Evolutionary conservation across 2,329 filamentous ascomycete species (phyloP), one percentile per base, ranked within the genome.

Genomic region (Botryotinia globosa): DNA sequence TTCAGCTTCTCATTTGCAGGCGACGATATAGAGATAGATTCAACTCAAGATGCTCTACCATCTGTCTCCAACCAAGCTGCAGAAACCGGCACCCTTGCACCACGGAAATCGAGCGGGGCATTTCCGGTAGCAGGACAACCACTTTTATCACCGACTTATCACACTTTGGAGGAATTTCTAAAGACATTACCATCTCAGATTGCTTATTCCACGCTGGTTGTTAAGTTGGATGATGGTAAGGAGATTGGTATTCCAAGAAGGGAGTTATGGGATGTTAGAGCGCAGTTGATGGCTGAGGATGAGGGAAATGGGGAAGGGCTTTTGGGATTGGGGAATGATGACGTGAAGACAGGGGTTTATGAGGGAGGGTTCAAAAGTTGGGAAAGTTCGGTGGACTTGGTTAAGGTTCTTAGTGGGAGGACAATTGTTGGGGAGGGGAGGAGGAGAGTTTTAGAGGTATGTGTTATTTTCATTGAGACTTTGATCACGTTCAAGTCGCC

Each of bases 341-440:
- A 96, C 81, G 90, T 96, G 76, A 91, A 90, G 81, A 92, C 92
- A 72, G 92, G 92, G 69, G 88, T 95, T 74, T 96, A 96, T 82
- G 93, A 96, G 82, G 93, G 93, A 72, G 93, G 93, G 37, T 94
- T 95, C 84, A 96, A 96, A 84, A 94, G 91, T 78, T 96, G 93
- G 93, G 93, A 96, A 83, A 94, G 92, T 82, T 93, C 91, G 74
- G 85, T 94, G 69, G 93, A 96, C 80, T 85, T 96, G 29, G 91
- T 93, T 68, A 92, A 90, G 79, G 88, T 91, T 32, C 61, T 79
- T 56, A 25, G 32, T 48, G 70, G 48, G 39, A 72, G 70, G 12
- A 29, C 18, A 5, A 34, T 4, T 65, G 63, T 74, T 56, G 69
- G 68, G 59, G 34, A 74, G 37, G 34, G 75, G 34, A 65, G 48